Percentiles rank a stretch among this genome's conserved stretches.
Evolutionary conservation across 1,139 yeast genomes (phyloP).

Genomic region (Geotrichum siamense): DNA sequence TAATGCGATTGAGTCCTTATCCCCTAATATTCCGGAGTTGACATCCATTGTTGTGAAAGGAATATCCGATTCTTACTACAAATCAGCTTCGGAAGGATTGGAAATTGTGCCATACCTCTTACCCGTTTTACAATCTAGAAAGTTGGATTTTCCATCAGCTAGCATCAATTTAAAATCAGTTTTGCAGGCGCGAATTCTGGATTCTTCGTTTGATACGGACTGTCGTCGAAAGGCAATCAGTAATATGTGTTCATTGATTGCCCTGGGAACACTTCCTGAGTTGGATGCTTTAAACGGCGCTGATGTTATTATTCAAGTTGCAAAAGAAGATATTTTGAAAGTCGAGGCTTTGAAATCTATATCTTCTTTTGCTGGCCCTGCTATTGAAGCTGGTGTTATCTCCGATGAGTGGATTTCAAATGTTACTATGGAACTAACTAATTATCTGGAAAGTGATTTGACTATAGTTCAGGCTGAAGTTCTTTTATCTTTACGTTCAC

Average conservation of each 20-base stretch:
- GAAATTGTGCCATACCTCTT: conserved; percentile 28
- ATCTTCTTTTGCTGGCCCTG: conserved; percentile 20
- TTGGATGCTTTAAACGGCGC: conserved; percentile 19
- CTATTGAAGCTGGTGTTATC: conserved; percentile 1
- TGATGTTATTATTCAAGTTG: conserved; percentile 24
- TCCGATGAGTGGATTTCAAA: conserved; percentile 22
- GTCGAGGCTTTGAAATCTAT: conserved; percentile 27
- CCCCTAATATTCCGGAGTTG: conserved; percentile 28
- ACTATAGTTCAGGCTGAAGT: conserved; percentile 26
- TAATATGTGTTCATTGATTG: conserved; percentile 34
- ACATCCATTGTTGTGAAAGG: conserved; percentile 41
- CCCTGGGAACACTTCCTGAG: conserved; percentile 22
- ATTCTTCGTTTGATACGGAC: conserved; percentile 44
- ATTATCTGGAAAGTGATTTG: conserved; percentile 25
- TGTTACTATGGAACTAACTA: conserved; percentile 20
- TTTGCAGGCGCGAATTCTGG: conserved; percentile 37
- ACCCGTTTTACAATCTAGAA: conserved; percentile 6
- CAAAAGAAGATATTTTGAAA: conserved; percentile 31
- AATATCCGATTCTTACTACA: conserved; percentile 43
- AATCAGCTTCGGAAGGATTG: conserved; percentile 47
- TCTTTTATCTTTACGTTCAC: conserved; percentile 24
- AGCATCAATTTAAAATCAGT: conserved; percentile 22
- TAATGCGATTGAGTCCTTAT: conserved; percentile 18
- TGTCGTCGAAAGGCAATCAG: conserved; percentile 44
- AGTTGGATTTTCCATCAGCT: not conserved